Evolutionary conservation across 441 rosid species (phyloP), one percentile per base, ranked within the genome.

Genomic region (Populus hybrid): DNA sequence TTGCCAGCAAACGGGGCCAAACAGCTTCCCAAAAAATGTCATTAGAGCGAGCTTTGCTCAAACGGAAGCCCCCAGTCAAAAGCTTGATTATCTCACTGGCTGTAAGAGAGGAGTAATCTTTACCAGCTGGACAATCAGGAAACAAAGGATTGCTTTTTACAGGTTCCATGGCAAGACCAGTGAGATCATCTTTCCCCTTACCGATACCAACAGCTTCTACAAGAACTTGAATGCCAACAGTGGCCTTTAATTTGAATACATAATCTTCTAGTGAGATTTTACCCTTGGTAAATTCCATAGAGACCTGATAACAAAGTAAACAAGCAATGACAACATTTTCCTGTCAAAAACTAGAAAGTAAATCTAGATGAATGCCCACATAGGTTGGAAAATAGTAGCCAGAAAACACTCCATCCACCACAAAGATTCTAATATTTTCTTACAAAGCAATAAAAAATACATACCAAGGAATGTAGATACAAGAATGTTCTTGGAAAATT

Each of bases 11-110:
- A 71, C 93, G 93, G 3, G 97, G 97, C 97, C 97, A 92, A 67
- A 91, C 90, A 69, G 92, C 93, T 85, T 92, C 97, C 97, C 97
- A 90, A 77, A 90, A 92, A 66, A 92, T 86, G 84, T 92, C 93
- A 76, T 78, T 91, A 75, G 86, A 85, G 16, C 95, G 93, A 40
- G 93, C 90, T 85, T 92, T 92, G 84, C 92, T 88, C 79, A 91
- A 79, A 68, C 95, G 90, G 57, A 86, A 79, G 67, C 84, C 87
- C 24, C 95, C 92, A 14, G 90, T 92, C 84, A 93, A 79, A n/a
- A 87, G 80, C 59, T 82, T 85, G 64, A 92, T 81, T 78, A 93
- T 88, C 30, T 88, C 98, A 68, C 78, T 77, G 30, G 88, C 76
- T 71, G 98, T 86, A 61, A 93, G 89, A 21, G 93, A 84, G 70